Percentiles rank a stretch among this genome's conserved stretches.
phyloP scores from a whole-genome alignment of 495 filamentous ascomycete genomes.

The Cetradonia linearis region DNA sequence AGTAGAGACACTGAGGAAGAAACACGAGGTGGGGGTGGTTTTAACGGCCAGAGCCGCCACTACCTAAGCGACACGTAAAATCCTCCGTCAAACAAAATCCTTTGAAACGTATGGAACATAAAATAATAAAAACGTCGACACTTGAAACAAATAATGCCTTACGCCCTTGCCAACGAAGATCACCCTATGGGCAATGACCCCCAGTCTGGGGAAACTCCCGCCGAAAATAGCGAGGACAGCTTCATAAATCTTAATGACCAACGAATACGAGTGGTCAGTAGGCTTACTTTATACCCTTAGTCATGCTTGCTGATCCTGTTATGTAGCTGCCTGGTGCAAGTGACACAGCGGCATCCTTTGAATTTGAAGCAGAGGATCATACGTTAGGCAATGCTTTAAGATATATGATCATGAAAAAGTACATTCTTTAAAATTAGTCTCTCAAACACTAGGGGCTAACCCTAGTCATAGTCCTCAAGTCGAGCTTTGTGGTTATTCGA shows the following conservation, averaged over 20 bases:
- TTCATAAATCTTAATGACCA: constrained; percentile 14
- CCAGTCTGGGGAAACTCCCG: background rate
- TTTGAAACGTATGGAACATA: background rate
- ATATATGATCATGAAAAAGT: constrained; percentile 99
- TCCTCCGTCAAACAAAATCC: background rate
- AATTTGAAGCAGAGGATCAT: constrained; percentile 86
- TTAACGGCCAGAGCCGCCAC: background rate
- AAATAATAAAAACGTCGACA: background rate
- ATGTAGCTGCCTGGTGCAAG: constrained; percentile 58
- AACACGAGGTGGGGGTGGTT: background rate
- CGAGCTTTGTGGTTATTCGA: constrained; percentile 96
- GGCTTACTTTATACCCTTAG: background rate
- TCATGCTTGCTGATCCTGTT: background rate
- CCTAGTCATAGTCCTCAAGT: constrained; percentile 56
- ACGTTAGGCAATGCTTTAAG: constrained; percentile 89
- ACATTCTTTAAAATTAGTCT: constrained; percentile 21
- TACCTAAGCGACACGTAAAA: constrained; percentile 3
- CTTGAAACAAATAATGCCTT: constrained; percentile 13
- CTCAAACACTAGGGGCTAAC: background rate
- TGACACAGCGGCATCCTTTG: constrained; percentile 67
- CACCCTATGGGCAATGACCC: constrained; percentile 13
- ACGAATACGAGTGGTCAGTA: constrained; percentile 31
- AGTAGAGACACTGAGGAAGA: background rate
- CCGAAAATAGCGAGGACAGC: background rate
- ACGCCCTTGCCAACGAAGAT: constrained; percentile 13